phyloP scores from a whole-genome alignment of 768 basidiomycete genomes.

The Leucocoprinus leucothites region DNA sequence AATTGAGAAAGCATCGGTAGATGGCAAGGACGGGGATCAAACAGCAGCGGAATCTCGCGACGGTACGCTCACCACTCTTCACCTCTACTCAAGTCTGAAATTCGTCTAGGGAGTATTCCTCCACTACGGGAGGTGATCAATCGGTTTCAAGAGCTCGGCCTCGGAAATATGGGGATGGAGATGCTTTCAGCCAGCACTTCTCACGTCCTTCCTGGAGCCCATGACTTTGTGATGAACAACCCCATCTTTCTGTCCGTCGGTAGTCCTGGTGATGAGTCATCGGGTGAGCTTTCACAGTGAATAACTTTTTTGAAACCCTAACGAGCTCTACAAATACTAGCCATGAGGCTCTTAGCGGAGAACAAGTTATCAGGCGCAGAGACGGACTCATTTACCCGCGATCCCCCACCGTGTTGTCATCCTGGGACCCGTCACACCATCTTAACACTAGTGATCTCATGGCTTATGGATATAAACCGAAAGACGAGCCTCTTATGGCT shows the following conservation, averaged over 20 bases:
- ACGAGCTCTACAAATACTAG: too few relatives aligned
- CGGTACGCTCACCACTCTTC: too few relatives aligned
- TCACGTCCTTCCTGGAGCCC: not conserved
- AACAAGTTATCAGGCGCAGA: not conserved
- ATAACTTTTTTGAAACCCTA: too few relatives aligned
- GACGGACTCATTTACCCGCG: not conserved
- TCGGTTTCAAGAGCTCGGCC: not conserved
- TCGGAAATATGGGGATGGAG: not conserved
- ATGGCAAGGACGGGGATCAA: too few relatives aligned
- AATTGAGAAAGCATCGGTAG: too few relatives aligned
- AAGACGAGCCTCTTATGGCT: slow-evolving; percentile 6
- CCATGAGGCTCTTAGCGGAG: not conserved
- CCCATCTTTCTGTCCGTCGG: not conserved
- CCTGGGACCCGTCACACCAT: not conserved
- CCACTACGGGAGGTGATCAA: not conserved
- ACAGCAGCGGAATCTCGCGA: too few relatives aligned
- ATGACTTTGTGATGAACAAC: too few relatives aligned
- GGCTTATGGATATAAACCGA: not conserved
- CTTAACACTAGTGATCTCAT: not conserved
- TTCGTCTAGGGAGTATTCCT: too few relatives aligned
- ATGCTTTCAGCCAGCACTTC: not conserved
- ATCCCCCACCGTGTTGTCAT: not conserved
- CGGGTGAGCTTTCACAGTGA: too few relatives aligned
- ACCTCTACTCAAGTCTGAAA: too few relatives aligned
- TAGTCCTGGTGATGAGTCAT: not conserved